Base-by-base conservation (phyloP, 2,329 filamentous ascomycete genomes). In the Sporothrix sp. region DNA sequence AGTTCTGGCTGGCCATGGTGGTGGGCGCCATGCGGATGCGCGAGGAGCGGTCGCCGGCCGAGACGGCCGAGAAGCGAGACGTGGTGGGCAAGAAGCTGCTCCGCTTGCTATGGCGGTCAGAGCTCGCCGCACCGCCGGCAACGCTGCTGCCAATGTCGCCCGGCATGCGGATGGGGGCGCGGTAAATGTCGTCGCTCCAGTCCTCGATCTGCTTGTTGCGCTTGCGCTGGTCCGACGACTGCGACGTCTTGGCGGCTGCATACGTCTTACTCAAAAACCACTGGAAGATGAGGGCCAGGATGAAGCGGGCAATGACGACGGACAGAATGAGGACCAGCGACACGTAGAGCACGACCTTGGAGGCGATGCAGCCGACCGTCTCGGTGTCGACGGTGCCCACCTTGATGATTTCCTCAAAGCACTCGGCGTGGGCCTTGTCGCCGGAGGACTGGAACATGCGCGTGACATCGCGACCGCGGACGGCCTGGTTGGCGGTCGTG, bases 151-250 rank as follows among this genome's bases (percentile, higher is more conserved):
- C 78, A 37, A 84, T 71, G 60, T 95, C 81, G 16, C 81, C 93
- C 3, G 84, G 78, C 56, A 96, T 74, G 58, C 89, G 85, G 50
- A 85, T 82, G 21, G 89, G 88, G 3, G 91, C 86, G 38, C 89
- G 85, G 67, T 98, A 97, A 60, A 98, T 98, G 62, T 98, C 93
- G 57, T 97, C 87, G 13, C 84, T 85, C 93, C 93, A 98, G 61
- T 96, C 91, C 66, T 98, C 93, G 57, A 98, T 98, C 69, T 97
- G 89, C 59, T 85, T 82, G 59, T 90, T 85, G 53, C 93, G 82
- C 68, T 90, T 85, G 65, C 91, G 89, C 57, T 83, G 80, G 64
- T 93, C 81, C 5, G 83, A 81, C 14, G 81, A 81, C 65, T 95
- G 84, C 2, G 87, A 91, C 1, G 91, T 95, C 68, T 87, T 95